phyloP scores from a whole-genome alignment of 108 stramenopile species.

The Cyclostephanos tholiformis region DNA sequence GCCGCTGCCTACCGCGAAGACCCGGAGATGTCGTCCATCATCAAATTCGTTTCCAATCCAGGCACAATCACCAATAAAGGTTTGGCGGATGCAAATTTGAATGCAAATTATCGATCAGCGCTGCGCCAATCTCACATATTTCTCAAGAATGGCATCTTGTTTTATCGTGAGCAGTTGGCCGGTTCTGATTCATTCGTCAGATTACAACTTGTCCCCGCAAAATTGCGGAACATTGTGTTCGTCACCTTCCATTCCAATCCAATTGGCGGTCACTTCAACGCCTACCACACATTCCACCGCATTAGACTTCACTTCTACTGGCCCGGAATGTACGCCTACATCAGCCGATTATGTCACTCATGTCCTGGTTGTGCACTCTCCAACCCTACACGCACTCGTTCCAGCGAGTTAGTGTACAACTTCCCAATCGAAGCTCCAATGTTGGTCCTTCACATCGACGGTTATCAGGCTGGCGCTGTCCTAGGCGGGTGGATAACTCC shows the following conservation, averaged over 20 bases:
- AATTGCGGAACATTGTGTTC: not conserved
- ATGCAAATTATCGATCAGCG: too few species aligned
- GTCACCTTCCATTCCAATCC: not conserved
- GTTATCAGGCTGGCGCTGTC: constrained; percentile 12
- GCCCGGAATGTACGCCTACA: not conserved
- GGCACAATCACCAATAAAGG: too few species aligned
- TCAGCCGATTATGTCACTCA: not conserved
- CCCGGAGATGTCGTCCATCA: not conserved
- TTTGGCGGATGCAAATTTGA: too few species aligned
- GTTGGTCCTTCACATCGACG: constrained; percentile 14
- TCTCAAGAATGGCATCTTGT: not conserved
- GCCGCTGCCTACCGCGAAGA: not conserved
- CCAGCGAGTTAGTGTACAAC: not conserved
- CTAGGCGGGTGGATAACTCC: too few species aligned
- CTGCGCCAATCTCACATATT: too few species aligned
- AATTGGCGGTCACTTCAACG: not conserved
- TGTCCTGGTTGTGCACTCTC: not conserved
- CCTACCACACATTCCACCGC: not conserved
- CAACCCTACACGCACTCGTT: not conserved
- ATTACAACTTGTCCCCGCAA: not conserved
- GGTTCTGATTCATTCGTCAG: not conserved
- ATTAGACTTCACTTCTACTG: not conserved
- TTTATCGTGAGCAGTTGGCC: not conserved
- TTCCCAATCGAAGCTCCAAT: constrained; percentile 8
- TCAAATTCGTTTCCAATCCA: not conserved